Evolutionary conservation across 2,329 filamentous ascomycete genomes (phyloP), one percentile per base, ranked within the genome.

Genomic region (Paraphaeosphaeria minitans): DNA sequence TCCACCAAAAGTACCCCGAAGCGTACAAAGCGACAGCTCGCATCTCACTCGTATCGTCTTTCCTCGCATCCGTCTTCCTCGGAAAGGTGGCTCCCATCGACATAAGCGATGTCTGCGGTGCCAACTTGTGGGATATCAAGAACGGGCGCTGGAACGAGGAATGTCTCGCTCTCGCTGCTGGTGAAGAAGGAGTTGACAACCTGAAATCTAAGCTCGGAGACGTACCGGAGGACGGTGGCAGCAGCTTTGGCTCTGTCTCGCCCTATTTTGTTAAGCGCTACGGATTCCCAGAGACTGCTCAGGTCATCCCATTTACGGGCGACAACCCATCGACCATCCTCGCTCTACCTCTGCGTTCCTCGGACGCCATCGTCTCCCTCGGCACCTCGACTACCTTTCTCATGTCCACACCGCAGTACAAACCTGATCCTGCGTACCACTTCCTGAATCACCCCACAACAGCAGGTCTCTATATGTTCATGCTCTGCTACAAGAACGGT

Each of bases 401-500:
- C 60, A 98, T 98, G 94, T 93, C 91, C 71, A 98, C 95, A 4
- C 88, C 92, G n/a, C 84, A 86, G 69, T 98, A 97, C 83, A 89
- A 89, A 75, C 92, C 95, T 2, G 89, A 97, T 72, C 91, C 92
- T 3, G 87, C 90, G 7, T 97, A 97, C 73, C 95, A 99, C 81
- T 97, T 98, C 83, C 96, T 98, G 86, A 97, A 97, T 81, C 93
- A 98, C 78, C 95, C 95, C 1, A 95, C 93, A 46, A 96, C 92
- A 0, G 81, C 88, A 0, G 92, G 91, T 1, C 85, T 97, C 60
- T 97, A 96, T 84, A 98, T 99, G 95, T 98, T 99, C 79, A 99
- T 99, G 95, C 87, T 99, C 37, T 99, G 95, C 84, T 99, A 98
- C 83, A 98, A 98, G 80, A 99, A 99, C 79, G 95, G 95, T 66